These are phyloP conservation scores for Picochlorum sp. DNA, from an alignment of 139 green algal species.

Conservation along the genomic window DNA sequence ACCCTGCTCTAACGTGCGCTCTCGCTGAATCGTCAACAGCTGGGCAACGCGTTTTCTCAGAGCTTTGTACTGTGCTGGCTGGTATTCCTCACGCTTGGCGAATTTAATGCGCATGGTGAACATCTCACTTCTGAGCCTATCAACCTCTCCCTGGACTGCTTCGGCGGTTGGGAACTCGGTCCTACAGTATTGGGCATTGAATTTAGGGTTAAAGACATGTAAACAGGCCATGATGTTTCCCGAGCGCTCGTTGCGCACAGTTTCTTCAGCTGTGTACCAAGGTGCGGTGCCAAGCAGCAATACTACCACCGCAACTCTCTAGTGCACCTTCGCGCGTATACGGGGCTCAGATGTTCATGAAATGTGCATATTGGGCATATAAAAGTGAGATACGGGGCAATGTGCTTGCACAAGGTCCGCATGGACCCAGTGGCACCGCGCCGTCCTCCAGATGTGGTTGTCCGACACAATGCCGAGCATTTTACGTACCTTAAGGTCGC, in stretches of 20 bases:
- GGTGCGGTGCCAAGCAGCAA: no score
- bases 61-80: slow-evolving; percentile 11
- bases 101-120: slow-evolving; percentile 48
- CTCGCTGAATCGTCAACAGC: slow-evolving; percentile 38
- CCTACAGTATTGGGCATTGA: not conserved
- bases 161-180: slow-evolving; percentile 17
- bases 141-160: slow-evolving; percentile 33
- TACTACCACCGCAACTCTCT: no score
- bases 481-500: not conserved
- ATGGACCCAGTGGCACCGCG: no score
- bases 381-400: no score
- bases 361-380: no score
- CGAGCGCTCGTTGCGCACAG: no score
- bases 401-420: no score
- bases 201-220: not conserved
- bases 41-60: slow-evolving; percentile 25
- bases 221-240: not conserved
- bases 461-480: no score
- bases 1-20: slow-evolving; percentile 35
- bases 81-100: slow-evolving; percentile 32
- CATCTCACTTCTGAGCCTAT: slow-evolving; percentile 33
- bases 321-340: no score
- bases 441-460: no score
- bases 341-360: no score
- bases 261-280: no score